phyloP scores from a whole-genome alignment of 371 early-diverging fungal species.

The Apophysomyces variabilis region DNA sequence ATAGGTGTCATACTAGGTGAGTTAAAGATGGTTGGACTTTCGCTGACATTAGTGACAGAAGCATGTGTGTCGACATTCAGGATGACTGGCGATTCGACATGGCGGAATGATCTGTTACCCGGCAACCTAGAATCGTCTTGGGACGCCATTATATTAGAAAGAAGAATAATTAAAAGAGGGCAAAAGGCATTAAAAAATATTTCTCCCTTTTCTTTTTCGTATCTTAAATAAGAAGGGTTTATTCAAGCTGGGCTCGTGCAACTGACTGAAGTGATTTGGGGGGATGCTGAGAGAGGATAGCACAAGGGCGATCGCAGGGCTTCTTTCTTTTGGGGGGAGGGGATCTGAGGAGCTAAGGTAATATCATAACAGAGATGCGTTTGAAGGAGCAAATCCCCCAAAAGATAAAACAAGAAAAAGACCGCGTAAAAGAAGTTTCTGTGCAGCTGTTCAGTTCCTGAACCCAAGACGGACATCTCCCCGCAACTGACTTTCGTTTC shows the following conservation, averaged over 20 bases:
- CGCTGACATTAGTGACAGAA: constrained; percentile 1
- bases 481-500: background rate
- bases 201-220: background rate
- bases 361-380: background rate
- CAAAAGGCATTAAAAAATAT: background rate
- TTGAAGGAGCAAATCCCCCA: background rate
- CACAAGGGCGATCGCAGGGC: constrained; percentile 2
- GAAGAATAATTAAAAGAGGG: background rate
- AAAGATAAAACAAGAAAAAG: background rate
- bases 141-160: background rate
- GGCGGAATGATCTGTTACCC: background rate
- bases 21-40: background rate
- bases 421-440: constrained; percentile 6
- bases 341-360: constrained; percentile 4
- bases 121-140: constrained; percentile 5
- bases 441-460: background rate
- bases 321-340: background rate
- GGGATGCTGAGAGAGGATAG: background rate
- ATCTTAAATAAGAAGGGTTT: constrained; percentile 6
- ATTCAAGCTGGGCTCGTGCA: constrained; percentile 5
- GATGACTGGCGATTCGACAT: background rate
- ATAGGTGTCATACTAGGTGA: constrained; percentile 7
- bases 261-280: background rate
- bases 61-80: constrained; percentile 3
- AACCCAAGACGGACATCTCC: background rate